Percentiles rank a stretch among this genome's conserved stretches.
Conservation (phyloP, 2,329 filamentous ascomycete genomes). For the Pseudogymnoascus sp. region DNA sequence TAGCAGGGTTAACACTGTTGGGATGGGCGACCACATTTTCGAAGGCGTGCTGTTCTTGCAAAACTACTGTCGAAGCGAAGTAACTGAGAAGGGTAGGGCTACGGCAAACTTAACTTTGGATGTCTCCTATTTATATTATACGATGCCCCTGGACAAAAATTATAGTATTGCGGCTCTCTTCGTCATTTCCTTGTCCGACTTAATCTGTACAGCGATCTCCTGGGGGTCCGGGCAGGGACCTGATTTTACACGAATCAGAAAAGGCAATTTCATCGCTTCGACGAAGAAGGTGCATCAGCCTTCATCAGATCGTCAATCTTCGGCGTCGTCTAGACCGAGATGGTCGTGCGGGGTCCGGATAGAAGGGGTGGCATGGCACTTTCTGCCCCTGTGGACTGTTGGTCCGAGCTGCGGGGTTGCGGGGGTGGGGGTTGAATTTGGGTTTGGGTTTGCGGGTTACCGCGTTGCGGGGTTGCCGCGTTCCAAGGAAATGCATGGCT, state of each 20-base stretch:
- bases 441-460: background rate
- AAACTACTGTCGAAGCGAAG: background rate
- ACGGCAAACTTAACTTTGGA: background rate
- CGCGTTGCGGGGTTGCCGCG: background rate
- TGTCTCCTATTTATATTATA: background rate
- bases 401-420: background rate
- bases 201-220: background rate
- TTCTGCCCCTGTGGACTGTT: background rate
- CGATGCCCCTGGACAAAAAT: background rate
- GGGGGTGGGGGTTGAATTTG: background rate
- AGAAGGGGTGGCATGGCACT: background rate
- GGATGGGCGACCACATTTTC: background rate
- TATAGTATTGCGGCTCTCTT: background rate
- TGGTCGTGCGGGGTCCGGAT: background rate
- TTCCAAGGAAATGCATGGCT: background rate
- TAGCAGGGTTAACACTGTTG: background rate
- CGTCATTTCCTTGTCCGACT: background rate
- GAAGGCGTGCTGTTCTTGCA: background rate
- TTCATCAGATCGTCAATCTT: background rate
- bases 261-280: background rate
- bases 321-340: background rate
- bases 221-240: background rate
- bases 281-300: background rate
- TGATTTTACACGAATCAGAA: background rate
- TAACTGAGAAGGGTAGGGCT: background rate